Conservation (phyloP, 768 basidiomycete genomes). For the Naematelia encephala region DNA sequence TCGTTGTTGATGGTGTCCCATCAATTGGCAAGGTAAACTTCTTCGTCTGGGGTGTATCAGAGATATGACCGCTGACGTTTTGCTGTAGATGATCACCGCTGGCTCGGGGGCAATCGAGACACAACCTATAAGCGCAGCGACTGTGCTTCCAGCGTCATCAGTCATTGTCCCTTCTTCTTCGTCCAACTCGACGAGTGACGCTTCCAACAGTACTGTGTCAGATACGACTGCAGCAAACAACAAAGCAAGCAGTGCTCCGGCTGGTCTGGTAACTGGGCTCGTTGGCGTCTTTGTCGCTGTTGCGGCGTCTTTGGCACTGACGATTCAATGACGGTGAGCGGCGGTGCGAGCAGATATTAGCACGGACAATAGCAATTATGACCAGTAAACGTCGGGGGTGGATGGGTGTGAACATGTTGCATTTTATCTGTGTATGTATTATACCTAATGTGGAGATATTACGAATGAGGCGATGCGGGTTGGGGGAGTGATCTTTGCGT, state of each 20-base stretch:
- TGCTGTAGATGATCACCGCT: constrained; percentile 30
- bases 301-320: neutral
- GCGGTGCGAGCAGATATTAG: neutral
- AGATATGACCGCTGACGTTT: constrained; percentile 4
- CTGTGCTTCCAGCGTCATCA: constrained; percentile 26
- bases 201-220: neutral
- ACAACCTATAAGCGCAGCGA: constrained; percentile 29
- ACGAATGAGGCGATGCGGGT: neutral
- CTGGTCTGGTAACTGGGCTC: constrained; percentile 5
- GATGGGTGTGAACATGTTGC: no score
- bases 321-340: neutral
- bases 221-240: neutral
- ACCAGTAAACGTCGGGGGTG: no score
- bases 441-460: neutral
- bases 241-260: neutral
- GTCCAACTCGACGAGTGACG: neutral
- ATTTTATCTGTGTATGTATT: neutral
- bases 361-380: no score
- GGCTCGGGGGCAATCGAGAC: constrained; percentile 37
- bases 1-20: constrained; percentile 47
- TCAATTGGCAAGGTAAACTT: constrained; percentile 34
- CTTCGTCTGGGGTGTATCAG: neutral
- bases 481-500: no score
- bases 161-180: constrained; percentile 20
- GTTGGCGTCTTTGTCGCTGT: neutral